Evolutionary conservation across 352 stramenopile genomes (phyloP).

Genomic region (Thalassiosira mediterranea): DNA sequence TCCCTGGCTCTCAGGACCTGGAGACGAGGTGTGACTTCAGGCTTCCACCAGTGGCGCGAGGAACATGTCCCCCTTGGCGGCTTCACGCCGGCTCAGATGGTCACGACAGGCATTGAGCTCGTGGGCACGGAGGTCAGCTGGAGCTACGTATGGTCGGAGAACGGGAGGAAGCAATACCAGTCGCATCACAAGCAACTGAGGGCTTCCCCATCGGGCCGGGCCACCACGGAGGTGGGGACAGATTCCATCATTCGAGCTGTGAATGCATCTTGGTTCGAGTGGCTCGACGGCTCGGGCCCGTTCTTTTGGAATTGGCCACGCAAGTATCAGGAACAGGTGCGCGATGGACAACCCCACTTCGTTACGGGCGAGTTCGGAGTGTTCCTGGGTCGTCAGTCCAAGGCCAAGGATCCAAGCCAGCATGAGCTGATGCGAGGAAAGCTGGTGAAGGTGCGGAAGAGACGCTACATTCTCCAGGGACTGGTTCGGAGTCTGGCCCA

Average conservation of each 20-base stretch:
- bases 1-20: too few species aligned
- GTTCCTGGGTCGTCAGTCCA: not conserved
- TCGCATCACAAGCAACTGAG: too few species aligned
- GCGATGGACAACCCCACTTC: not conserved
- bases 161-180: too few species aligned
- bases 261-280: not conserved
- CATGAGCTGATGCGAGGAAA: not conserved
- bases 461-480: conserved; percentile 17
- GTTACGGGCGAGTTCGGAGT: not conserved
- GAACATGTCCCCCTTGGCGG: too few species aligned
- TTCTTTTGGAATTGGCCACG: conserved; percentile 1
- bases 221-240: too few species aligned
- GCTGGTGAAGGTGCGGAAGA: not conserved
- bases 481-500: conserved; percentile 11
- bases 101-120: too few species aligned
- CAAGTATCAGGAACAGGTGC: not conserved
- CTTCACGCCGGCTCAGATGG: too few species aligned
- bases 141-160: too few species aligned
- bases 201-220: too few species aligned
- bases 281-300: not conserved
- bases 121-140: too few species aligned
- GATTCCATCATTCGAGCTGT: not conserved
- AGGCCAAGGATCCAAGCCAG: not conserved
- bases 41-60: too few species aligned
- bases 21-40: too few species aligned